These are phyloP conservation scores for Sphaerosporella brunnea DNA, from an alignment of 495 filamentous ascomycete genomes.

Conservation along the genomic window DNA sequence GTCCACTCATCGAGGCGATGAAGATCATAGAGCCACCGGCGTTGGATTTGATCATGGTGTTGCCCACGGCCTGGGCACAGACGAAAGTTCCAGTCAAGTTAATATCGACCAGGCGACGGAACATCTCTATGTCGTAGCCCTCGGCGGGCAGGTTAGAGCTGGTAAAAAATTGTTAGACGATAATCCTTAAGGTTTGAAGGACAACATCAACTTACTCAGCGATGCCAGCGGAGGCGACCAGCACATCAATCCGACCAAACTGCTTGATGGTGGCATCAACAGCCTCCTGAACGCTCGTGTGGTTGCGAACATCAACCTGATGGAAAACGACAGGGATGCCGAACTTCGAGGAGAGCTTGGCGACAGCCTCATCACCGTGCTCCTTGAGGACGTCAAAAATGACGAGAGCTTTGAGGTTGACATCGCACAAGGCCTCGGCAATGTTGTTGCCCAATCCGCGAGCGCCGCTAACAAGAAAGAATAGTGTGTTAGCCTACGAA, in stretches of 20 bases:
- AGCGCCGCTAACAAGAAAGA: slow-evolving; percentile 45
- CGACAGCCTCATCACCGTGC: slow-evolving; percentile 48
- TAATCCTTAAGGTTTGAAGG: neutral
- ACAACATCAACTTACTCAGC: slow-evolving; percentile 41
- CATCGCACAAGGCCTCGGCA: slow-evolving; percentile 56
- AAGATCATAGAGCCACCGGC: slow-evolving; percentile 50
- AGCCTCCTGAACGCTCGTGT: slow-evolving; percentile 40
- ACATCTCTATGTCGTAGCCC: slow-evolving; percentile 38
- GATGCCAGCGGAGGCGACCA: slow-evolving; percentile 73
- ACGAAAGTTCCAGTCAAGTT: slow-evolving; percentile 59
- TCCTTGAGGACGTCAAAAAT: slow-evolving; percentile 60
- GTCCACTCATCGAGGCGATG: slow-evolving; percentile 61
- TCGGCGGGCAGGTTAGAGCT: slow-evolving; percentile 47
- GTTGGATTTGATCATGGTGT: slow-evolving; percentile 44
- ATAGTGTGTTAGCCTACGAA: no score
- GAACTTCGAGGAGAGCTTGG: slow-evolving; percentile 46
- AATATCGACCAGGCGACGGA: slow-evolving; percentile 56
- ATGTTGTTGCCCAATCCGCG: slow-evolving; percentile 62
- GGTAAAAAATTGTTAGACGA: neutral
- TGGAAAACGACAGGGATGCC: slow-evolving; percentile 57
- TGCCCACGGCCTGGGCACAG: slow-evolving; percentile 45
- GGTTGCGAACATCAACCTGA: slow-evolving; percentile 59
- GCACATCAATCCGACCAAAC: slow-evolving; percentile 49
- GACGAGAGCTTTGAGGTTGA: slow-evolving; percentile 50
- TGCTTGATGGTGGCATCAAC: slow-evolving; percentile 31